These are phyloP conservation scores for Hygrophorus pudorinus DNA, from an alignment of 768 basidiomycete genomes.

Conservation along the genomic window DNA sequence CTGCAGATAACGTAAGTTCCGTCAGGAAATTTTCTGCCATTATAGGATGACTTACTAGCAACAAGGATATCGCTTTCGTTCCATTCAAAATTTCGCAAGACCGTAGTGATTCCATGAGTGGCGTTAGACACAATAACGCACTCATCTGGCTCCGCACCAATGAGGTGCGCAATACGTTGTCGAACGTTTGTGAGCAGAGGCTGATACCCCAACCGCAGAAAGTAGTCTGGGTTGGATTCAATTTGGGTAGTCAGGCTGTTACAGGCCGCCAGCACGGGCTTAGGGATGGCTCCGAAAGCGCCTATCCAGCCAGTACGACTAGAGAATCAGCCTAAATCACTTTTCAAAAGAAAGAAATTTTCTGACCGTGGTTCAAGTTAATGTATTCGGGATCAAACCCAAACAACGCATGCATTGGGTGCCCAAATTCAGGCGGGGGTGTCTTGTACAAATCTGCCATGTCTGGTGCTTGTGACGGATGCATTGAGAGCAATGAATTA, in stretches of 20 bases:
- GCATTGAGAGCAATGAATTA: no score
- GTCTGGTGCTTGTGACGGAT: neutral
- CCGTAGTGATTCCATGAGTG: slow-evolving; percentile 47
- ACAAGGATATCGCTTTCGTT: slow-evolving; percentile 51
- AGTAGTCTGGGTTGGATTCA: slow-evolving; percentile 44
- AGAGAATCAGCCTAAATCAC: neutral
- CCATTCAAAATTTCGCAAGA: slow-evolving; percentile 56
- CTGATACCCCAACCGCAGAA: slow-evolving; percentile 24
- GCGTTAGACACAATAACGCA: slow-evolving; percentile 47
- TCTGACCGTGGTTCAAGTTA: slow-evolving; percentile 32
- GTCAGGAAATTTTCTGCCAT: neutral
- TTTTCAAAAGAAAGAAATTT: slow-evolving; percentile 19
- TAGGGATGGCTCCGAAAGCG: slow-evolving; percentile 32
- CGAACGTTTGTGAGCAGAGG: slow-evolving; percentile 26
- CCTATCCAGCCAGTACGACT: slow-evolving; percentile 16
- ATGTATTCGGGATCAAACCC: slow-evolving; percentile 29
- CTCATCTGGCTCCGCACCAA: slow-evolving; percentile 35
- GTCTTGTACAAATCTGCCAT: slow-evolving; percentile 7
- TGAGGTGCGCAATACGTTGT: slow-evolving; percentile 35
- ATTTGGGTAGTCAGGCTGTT: slow-evolving; percentile 23
- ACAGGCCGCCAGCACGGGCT: slow-evolving; percentile 32
- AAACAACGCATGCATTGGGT: slow-evolving; percentile 31
- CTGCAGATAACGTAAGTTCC: slow-evolving; percentile 3
- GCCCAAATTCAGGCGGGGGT: slow-evolving; percentile 32
- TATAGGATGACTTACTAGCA: slow-evolving; percentile 26